These are phyloP conservation scores for Yarrowia sp. DNA, from an alignment of 805 yeast species.

Conservation along the genomic window DNA sequence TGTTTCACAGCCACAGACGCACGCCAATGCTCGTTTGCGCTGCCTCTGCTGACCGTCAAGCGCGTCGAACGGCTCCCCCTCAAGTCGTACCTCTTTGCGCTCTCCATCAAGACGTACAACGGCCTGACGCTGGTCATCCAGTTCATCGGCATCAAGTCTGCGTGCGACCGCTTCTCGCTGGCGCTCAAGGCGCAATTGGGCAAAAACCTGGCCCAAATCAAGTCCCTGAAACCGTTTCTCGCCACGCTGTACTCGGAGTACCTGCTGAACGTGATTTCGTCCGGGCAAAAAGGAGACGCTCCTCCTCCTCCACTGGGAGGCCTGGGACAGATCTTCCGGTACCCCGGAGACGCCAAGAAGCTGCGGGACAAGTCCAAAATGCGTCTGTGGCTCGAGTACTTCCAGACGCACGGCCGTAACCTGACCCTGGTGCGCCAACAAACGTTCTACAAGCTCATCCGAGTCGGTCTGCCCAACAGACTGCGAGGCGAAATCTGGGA, in stretches of 20 bases:
- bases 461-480: conserved; percentile 93
- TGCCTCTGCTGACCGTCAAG: conserved; percentile 74
- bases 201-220: conserved; percentile 60
- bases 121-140: conserved; percentile 62
- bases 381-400: conserved; percentile 91
- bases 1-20: conserved; percentile 72
- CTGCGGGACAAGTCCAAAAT: conserved; percentile 78
- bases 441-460: conserved; percentile 72
- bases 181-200: conserved; percentile 58
- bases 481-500: conserved; percentile 98
- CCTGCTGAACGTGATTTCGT: conserved; percentile 46
- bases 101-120: conserved; percentile 65
- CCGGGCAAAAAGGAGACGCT: conserved; percentile 21
- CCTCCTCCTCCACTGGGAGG: conserved; percentile 67
- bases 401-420: conserved; percentile 79
- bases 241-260: conserved; percentile 82
- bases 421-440: conserved; percentile 69
- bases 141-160: conserved; percentile 73
- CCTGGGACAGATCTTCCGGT: conserved; percentile 75
- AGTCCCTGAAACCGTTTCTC: conserved; percentile 58
- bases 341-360: conserved; percentile 82
- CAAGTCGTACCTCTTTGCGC: conserved; percentile 70
- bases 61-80: conserved; percentile 85
- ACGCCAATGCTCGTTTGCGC: conserved; percentile 59
- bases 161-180: conserved; percentile 76